Evolutionary conservation across 2,329 filamentous ascomycete genomes (phyloP).

Genomic region (Coleophoma crateriformis): DNA sequence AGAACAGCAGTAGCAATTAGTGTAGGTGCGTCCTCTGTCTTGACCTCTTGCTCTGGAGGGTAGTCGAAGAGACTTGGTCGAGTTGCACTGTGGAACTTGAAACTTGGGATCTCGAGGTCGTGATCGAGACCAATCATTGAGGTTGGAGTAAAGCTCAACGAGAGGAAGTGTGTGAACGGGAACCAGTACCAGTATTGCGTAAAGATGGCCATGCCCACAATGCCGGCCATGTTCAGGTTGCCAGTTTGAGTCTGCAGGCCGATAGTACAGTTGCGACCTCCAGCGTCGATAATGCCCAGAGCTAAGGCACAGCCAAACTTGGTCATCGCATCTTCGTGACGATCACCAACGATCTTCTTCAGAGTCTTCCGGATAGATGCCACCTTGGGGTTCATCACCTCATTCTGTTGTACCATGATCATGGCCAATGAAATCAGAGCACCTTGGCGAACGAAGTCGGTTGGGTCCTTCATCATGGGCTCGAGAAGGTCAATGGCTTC

Average conservation of each 20-base stretch:
- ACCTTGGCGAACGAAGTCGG: constrained; percentile 96
- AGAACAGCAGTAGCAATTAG: constrained; percentile 93
- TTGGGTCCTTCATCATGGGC: constrained; percentile 99
- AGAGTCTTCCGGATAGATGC: constrained; percentile 85
- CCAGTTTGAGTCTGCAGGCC: constrained; percentile 96
- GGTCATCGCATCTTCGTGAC: constrained; percentile 98
- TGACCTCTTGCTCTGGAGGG: constrained; percentile 92
- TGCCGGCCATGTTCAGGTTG: constrained; percentile 97
- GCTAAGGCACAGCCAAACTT: constrained; percentile 96
- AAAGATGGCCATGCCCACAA: constrained; percentile 97
- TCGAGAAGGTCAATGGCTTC: constrained; percentile 96
- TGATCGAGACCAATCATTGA: constrained; percentile 93
- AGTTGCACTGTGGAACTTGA: constrained; percentile 95
- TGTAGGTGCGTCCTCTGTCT: constrained; percentile 87
- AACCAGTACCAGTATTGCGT: constrained; percentile 99
- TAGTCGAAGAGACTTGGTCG: constrained; percentile 96
- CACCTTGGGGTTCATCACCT: constrained; percentile 97
- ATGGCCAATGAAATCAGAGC: constrained; percentile 91
- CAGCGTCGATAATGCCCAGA: constrained; percentile 94
- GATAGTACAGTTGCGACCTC: constrained; percentile 97
- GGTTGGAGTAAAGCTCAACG: constrained; percentile 92
- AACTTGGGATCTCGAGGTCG: constrained; percentile 85
- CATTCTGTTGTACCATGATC: constrained; percentile 99
- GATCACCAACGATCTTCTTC: constrained; percentile 87
- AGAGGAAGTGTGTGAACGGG: constrained; percentile 95